Conservation (phyloP, 176 grass and related monocot genomes). For the Eleusine indica region DNA sequence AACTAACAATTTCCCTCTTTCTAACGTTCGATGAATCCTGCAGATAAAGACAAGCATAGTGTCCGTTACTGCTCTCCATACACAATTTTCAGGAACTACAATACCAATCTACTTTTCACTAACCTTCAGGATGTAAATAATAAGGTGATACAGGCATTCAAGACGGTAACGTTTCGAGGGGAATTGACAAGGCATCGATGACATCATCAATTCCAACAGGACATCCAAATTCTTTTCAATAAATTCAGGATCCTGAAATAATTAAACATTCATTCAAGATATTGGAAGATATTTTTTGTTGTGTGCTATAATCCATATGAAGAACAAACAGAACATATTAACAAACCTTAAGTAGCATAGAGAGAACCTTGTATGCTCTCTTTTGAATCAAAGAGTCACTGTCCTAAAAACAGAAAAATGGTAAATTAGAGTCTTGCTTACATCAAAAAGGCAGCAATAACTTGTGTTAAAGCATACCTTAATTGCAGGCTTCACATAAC, state of each 20-base stretch:
- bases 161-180: conserved; percentile 87
- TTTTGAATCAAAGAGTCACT: conserved; percentile 81
- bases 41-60: conserved; percentile 33
- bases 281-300: background rate
- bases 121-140: conserved; percentile 82
- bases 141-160: conserved; percentile 84
- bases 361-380: conserved; percentile 97
- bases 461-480: conserved; percentile 54
- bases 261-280: conserved; percentile 18
- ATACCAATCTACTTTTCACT: conserved; percentile 16
- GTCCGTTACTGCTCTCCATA: conserved; percentile 20
- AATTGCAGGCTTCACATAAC: conserved; percentile 87
- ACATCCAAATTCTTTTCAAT: conserved; percentile 66
- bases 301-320: conserved; percentile 31
- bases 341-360: conserved; percentile 85
- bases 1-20: conserved; percentile 77
- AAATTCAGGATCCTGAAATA: conserved; percentile 67
- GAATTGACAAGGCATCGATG: conserved; percentile 75
- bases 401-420: conserved; percentile 58
- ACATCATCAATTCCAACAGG: conserved; percentile 72
- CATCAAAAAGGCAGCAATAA: conserved; percentile 25
- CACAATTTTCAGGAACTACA: background rate
- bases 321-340: conserved; percentile 25
- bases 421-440: conserved; percentile 25
- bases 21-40: conserved; percentile 76